These are phyloP conservation scores for Fusarium paranaense DNA, from an alignment of 2,329 filamentous ascomycete genomes.

Conservation along the genomic window DNA sequence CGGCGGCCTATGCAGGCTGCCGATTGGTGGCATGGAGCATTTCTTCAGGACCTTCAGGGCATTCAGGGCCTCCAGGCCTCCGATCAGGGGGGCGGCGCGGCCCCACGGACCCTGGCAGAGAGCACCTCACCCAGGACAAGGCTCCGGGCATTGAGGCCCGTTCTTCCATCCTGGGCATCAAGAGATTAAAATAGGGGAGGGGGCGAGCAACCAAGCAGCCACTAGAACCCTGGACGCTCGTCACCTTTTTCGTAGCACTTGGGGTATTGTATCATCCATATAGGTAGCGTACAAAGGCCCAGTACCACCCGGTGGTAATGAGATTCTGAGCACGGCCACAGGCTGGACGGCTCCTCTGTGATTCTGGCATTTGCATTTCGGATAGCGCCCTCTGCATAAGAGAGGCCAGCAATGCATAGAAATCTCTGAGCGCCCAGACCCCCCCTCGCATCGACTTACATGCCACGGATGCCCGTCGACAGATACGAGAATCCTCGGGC, in stretches of 20 bases:
- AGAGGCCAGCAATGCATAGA: conserved; percentile 27
- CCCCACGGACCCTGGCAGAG: not conserved
- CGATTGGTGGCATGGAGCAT: conserved; percentile 41
- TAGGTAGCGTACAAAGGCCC: not conserved
- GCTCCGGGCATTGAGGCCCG: not conserved
- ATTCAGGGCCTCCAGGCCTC: conserved; percentile 7
- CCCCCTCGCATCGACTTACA: not conserved
- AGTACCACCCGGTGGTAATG: not conserved
- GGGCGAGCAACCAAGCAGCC: conserved; percentile 5
- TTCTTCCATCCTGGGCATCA: conserved; percentile 19
- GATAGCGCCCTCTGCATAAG: conserved; percentile 9
- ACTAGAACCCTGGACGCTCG: conserved; percentile 15
- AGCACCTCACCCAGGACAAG: not conserved
- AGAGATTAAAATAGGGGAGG: conserved; percentile 34
- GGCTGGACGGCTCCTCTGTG: not conserved
- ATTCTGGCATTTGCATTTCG: conserved; percentile 1
- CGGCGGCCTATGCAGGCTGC: conserved; percentile 19
- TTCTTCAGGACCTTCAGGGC: conserved; percentile 15
- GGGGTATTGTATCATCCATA: conserved; percentile 17
- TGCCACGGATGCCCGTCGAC: not conserved
- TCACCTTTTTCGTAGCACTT: conserved; percentile 18
- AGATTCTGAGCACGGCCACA: not conserved
- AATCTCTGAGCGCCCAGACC: conserved; percentile 9
- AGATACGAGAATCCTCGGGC: conserved; percentile 15
- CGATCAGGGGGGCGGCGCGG: conserved; percentile 21